phyloP scores from a whole-genome alignment of 106 monocot species.

The Acorus gramineus region DNA sequence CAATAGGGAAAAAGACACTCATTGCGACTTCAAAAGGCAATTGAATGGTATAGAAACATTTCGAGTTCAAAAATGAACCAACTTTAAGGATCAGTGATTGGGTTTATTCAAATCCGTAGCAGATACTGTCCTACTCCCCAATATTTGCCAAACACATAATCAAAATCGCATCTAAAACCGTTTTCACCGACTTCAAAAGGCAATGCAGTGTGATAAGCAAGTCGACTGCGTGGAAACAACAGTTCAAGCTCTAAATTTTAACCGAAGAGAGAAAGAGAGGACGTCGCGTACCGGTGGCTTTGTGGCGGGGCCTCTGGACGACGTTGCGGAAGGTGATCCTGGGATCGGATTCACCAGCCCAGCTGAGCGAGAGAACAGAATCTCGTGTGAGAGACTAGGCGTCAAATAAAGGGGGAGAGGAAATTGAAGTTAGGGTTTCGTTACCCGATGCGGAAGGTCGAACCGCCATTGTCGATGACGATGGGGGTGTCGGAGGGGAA shows the following conservation, averaged over 20 bases:
- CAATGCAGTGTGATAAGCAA: too few relatives aligned
- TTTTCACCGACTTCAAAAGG: too few relatives aligned
- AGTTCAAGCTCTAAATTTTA: background rate
- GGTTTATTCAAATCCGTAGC: too few relatives aligned
- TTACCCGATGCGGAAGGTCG: slow-evolving; percentile 77
- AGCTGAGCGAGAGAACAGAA: slow-evolving; percentile 26
- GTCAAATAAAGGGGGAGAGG: background rate
- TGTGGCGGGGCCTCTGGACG: slow-evolving; percentile 90
- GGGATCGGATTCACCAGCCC: slow-evolving; percentile 91
- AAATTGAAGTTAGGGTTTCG: slow-evolving; percentile 34
- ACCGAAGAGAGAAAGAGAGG: background rate
- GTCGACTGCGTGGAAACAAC: background rate
- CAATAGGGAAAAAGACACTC: too few relatives aligned
- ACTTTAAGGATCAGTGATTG: too few relatives aligned
- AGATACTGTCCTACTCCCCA: too few relatives aligned
- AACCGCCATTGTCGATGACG: slow-evolving; percentile 91
- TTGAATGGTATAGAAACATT: too few relatives aligned
- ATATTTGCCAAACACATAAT: too few relatives aligned
- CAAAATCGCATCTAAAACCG: too few relatives aligned
- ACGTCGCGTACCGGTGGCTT: slow-evolving; percentile 40
- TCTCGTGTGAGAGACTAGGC: background rate
- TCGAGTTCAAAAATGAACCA: too few relatives aligned
- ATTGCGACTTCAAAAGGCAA: too few relatives aligned
- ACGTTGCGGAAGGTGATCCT: slow-evolving; percentile 76
- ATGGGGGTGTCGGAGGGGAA: slow-evolving; percentile 67